Percentiles rank a stretch among this genome's conserved stretches.
These are phyloP conservation scores for Suillus discolor DNA, from an alignment of 768 basidiomycete genomes.

Conservation along the genomic window DNA sequence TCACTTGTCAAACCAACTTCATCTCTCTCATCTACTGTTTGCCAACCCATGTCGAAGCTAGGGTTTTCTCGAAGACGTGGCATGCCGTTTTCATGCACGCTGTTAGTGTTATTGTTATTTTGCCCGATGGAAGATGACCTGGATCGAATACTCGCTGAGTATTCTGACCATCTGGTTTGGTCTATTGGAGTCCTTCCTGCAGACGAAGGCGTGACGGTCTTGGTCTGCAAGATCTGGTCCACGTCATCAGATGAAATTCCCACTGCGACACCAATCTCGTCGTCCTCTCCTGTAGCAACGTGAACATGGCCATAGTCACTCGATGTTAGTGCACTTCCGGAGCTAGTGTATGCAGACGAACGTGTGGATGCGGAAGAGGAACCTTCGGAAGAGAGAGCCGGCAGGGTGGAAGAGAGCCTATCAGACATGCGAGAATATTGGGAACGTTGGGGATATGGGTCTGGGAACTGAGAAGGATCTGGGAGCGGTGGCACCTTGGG, in stretches of 20 bases:
- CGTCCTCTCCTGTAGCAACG: slow-evolving; percentile 61
- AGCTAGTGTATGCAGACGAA: slow-evolving; percentile 78
- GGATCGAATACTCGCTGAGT: slow-evolving; percentile 63
- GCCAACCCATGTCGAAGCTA: slow-evolving; percentile 81
- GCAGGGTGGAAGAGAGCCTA: slow-evolving; percentile 42
- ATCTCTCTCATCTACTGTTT: slow-evolving; percentile 70
- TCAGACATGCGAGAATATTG: slow-evolving; percentile 43
- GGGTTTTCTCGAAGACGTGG: slow-evolving; percentile 61
- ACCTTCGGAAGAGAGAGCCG: slow-evolving; percentile 68
- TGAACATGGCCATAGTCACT: slow-evolving; percentile 68
- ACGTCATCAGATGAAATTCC: slow-evolving; percentile 70
- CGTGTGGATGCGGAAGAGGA: slow-evolving; percentile 74
- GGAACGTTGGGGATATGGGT: slow-evolving; percentile 67
- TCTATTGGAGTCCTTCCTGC: slow-evolving; percentile 59
- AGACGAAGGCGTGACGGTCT: slow-evolving; percentile 46
- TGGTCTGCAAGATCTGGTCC: slow-evolving; percentile 60
- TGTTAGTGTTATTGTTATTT: slow-evolving; percentile 41
- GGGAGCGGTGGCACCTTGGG: slow-evolving; percentile 50
- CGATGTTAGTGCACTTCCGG: slow-evolving; percentile 61
- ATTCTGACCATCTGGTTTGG: slow-evolving; percentile 75
- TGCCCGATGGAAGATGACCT: slow-evolving; percentile 70
- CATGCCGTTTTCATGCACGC: slow-evolving; percentile 40
- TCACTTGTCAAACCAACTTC: slow-evolving; percentile 61
- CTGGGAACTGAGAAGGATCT: slow-evolving; percentile 71
- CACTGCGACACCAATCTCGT: slow-evolving; percentile 51